Base-by-base conservation (phyloP, 306 rosid genomes). In the Cyamopsis tetragonoloba region DNA sequence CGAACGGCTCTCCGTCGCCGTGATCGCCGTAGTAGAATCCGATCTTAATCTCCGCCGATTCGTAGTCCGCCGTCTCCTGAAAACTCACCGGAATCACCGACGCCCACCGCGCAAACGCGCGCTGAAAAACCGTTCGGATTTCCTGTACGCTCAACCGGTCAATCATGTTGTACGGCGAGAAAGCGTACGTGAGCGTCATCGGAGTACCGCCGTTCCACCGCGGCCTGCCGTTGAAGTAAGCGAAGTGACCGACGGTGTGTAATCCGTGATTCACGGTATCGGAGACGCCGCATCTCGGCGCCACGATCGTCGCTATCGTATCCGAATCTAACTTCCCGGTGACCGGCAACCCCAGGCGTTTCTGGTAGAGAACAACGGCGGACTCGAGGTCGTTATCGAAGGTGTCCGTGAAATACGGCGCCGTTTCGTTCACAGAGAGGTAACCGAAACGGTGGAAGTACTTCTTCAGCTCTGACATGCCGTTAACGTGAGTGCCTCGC, bases 1-100 rank as follows among this genome's bases (percentile, higher is more conserved):
- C 97, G 0, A 93, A 93, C 75, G 97, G 85, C 61, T 86, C 84
- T 48, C 99, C 99, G 75, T 93, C 99, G 0, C 99, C 99, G 76
- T 93, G 97, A 57, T 93, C 88, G 0, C 96, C 96, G 2, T 39
- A 19, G 43, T 66, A 93, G 32, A 93, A 93, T 62, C 97, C 99
- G 54, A 93, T 90, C 66, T 76, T 74, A 3, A 93, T 88, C 43
- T 90, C 85, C 1, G 99, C 91, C 32, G 80, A 51, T 3, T 48
- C 43, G 78, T 84, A 90, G 5, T 54, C 55, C 8, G 2, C 24
- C 2, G 85, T 59, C 67, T 83, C 89, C 1, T 22, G 82, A 28
- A 95, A 88, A 42, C 79, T 90, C 63, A 95, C 85, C 31, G 99
- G 99, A 35, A 90, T 90, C 78, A 90, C 97, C 9, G 79, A 66